Percentiles rank a stretch among this genome's conserved stretches.
Evolutionary conservation across 1,139 yeast genomes (phyloP).

Genomic region (Nakaseomyces glabratus): DNA sequence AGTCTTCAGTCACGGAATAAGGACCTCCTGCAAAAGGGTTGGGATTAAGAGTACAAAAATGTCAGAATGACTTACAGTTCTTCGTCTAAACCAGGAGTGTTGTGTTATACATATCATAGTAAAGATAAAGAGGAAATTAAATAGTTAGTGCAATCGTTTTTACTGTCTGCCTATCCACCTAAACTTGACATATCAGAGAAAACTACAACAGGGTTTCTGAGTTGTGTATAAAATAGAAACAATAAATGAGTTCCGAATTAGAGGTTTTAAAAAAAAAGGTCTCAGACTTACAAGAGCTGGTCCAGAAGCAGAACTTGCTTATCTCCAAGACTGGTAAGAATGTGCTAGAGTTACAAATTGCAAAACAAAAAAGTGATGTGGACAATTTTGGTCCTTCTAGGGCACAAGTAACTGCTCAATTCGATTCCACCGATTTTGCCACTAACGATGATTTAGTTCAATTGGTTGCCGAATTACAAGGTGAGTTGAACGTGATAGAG

Average conservation of each 20-base stretch:
- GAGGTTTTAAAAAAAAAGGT: conserved; percentile 38
- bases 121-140: no score
- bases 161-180: no score
- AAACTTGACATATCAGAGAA: no score
- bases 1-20: no score
- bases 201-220: no score
- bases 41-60: no score
- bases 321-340: conserved; percentile 69
- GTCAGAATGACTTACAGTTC: no score
- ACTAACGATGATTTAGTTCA: conserved; percentile 79
- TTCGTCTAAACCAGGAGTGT: no score
- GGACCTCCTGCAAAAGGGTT: no score
- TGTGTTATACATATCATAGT: no score
- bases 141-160: no score
- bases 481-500: conserved; percentile 67
- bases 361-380: conserved; percentile 33
- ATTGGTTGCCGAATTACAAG: conserved; percentile 80
- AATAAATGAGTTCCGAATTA: conserved; percentile 24
- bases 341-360: conserved; percentile 57
- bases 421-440: conserved; percentile 54
- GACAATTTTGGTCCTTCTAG: conserved; percentile 18
- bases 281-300: conserved; percentile 40
- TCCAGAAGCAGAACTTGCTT: conserved; percentile 39
- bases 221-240: no score
- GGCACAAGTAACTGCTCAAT: conserved; percentile 12